Evolutionary conservation across 2,329 filamentous ascomycete genomes (phyloP), one percentile per base, ranked within the genome.

Genomic region (Xylaria arbuscula): DNA sequence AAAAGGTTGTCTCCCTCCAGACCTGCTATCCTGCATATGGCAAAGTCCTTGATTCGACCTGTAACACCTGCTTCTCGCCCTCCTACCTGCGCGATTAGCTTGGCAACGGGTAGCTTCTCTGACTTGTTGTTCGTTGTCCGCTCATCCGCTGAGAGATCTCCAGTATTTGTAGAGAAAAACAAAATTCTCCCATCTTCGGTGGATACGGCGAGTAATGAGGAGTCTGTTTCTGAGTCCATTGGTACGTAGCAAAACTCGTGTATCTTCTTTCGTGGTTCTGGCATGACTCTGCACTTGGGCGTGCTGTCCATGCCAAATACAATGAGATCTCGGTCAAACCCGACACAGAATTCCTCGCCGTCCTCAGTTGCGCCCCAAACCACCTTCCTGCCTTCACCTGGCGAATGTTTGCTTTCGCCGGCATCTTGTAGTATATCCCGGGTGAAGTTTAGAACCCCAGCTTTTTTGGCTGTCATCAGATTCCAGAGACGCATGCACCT

Each of bases 401-500:
- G 90, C 53, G 90, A 89, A 78, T 91, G 90, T 78, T 89, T 89
- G 51, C 90, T 88, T 82, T 97, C 93, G 54, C 93, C 93, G 11
- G 92, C 88, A 73, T 92, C 89, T 53, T 88, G 84, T 61, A 98
- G 83, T 75, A 96, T 86, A 0, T 90, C 88, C 66, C 88, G 86
- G 72, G 87, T 88, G 79, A 98, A 98, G 78, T 93, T 96, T 74
- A 99, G 83, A 61, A 97, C 94, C 36, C 94, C 93, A 0, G 94
- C 94, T 83, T 97, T 98, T 83, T 95, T 97, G 17, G 94, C 96
- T 2, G 95, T 98, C 72, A 98, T 94, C 71, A 99, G 80, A 77
- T 99, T 98, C 96, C 96, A 99, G 72, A 98, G 81, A 72, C 96
- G 86, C 92, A 99, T 97, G 76, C 91, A 93, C 72, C 89, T 90